Base-by-base conservation (phyloP, 495 filamentous ascomycete genomes). In the Aspergillus egyptiacus region DNA sequence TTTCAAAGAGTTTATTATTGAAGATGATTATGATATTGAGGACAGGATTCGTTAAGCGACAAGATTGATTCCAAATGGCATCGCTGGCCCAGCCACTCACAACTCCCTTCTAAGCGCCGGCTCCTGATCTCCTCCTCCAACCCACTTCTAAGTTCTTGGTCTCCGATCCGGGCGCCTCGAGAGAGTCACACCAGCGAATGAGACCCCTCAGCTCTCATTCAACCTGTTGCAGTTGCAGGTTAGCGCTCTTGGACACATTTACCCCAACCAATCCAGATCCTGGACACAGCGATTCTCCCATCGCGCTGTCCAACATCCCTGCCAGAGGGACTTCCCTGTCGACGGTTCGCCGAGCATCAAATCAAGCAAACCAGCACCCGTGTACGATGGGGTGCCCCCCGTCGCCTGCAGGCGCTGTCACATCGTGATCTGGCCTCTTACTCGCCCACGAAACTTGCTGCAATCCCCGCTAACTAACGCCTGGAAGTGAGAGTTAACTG, bases 371-470 rank as follows among this genome's bases (percentile, higher is more conserved):
- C 41, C 28, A 14, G 23, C 11, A 14, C 30, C 30, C 11, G 22
- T 28, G 7, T 22, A 7, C 13, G 9, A 41, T 19, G 23, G 37
- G 5, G 31, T 5, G 14, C 39, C 40, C 39, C 27, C 28, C 36
- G 40, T 15, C 32, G 47, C 46, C 58, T 70, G 68, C 66, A 62
- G 61, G 57, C 36, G 37, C 55, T 48, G 59, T 71, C 68, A 71
- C 66, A 69, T 60, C 54, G 40, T 42, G 44, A 64, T 54, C 56
- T 54, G 56, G 53, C 42, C 59, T 51, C 49, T 67, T 28, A 70
- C 67, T 70, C 61, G 67, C 60, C 63, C 56, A 51, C 35, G 37
- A 33, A 34, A 6, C n/a, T 30, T 13, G 27, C 18, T 45, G 51
- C 35, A 14, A 40, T 55, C 11, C 39, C 58, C 51, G 49, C 56